Evolutionary conservation across 306 rosid species (phyloP), one percentile per base, ranked within the genome.

Genomic region (Trifolium fragiferum): DNA sequence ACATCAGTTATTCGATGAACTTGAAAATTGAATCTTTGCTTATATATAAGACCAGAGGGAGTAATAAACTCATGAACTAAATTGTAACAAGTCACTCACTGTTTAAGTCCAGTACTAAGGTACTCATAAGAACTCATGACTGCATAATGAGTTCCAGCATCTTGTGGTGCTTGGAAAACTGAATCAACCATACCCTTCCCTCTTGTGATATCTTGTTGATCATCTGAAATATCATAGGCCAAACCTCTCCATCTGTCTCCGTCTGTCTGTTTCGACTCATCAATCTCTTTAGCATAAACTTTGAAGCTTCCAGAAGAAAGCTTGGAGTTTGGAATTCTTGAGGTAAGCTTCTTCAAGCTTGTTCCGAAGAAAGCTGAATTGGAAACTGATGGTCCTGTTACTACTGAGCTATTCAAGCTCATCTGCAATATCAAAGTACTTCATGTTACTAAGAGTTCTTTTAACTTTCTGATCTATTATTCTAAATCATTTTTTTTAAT

Each of bases 141-240:
- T 3, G 98, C 93, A 19, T 75, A 37, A 89, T 93, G 98, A 67
- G 98, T 93, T 64, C 98, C 98, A 9, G 40, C 0, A 0, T 70
- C 27, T 59, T 2, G 4, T 30, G 98, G 98, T 21, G 97, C 98
- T 81, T 93, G 98, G 86, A 87, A 93, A 53, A 91, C 88, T 15
- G 91, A 2, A 62, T 93, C 97, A 68, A 91, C 98, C 97, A 78
- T 53, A 59, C 98, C 98, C 92, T 93, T 93, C 12, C 98, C 98
- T 62, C 98, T 84, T 70, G 98, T 91, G 86, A 93, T 93, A 79
- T 93, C 98, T 75, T 93, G 98, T 57, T 93, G 98, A 74, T 93
- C 98, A 72, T 93, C 98, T 6, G 98, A 93, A 0, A 2, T 2
- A 76, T 93, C 98, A 12, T 25, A 88, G 33, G 91, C 97, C 47